Percentiles rank a stretch among this genome's conserved stretches.
Conservation (phyloP, 345 rosid species). For the Trapa bicornis region DNA sequence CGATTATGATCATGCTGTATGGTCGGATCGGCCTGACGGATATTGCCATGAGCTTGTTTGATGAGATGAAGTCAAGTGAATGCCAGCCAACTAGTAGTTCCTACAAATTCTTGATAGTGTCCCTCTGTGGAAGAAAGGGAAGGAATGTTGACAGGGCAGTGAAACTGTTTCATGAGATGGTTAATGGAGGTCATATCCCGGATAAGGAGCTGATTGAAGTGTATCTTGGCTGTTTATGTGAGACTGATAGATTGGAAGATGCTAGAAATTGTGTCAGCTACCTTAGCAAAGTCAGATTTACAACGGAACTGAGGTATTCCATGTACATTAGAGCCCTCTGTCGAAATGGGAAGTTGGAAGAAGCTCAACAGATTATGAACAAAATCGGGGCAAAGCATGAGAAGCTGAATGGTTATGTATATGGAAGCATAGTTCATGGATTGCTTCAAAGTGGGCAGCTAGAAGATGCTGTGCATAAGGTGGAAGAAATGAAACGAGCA, state of each 20-base stretch:
- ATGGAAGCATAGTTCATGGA: slow-evolving; percentile 57
- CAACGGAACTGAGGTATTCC: slow-evolving; percentile 37
- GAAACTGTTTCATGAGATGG: slow-evolving; percentile 56
- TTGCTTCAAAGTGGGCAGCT: slow-evolving; percentile 39
- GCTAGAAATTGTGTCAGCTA: slow-evolving; percentile 39
- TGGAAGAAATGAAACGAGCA: slow-evolving; percentile 46
- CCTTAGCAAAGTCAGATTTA: slow-evolving; percentile 44
- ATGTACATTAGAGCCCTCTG: slow-evolving; percentile 63
- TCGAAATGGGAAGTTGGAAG: slow-evolving; percentile 52
- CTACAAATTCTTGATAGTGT: slow-evolving; percentile 56
- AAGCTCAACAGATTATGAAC: slow-evolving; percentile 39
- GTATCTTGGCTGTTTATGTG: slow-evolving; percentile 58
- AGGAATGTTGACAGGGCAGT: slow-evolving; percentile 49
- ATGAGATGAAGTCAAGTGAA: slow-evolving; percentile 55
- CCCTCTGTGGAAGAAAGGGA: slow-evolving; percentile 64
- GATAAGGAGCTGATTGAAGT: slow-evolving; percentile 51
- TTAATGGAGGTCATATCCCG: slow-evolving; percentile 33
- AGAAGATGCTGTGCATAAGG: slow-evolving; percentile 51
- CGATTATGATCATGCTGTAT: slow-evolving; percentile 79
- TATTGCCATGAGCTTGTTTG: slow-evolving; percentile 47
- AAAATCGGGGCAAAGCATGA: slow-evolving; percentile 26
- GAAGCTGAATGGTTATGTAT: slow-evolving; percentile 34
- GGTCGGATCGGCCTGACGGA: slow-evolving; percentile 76
- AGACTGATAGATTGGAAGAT: slow-evolving; percentile 28
- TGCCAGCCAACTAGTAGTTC: slow-evolving; percentile 38